Conservation (phyloP, 495 filamentous ascomycete genomes). For the Penicillium maclennaniae region DNA sequence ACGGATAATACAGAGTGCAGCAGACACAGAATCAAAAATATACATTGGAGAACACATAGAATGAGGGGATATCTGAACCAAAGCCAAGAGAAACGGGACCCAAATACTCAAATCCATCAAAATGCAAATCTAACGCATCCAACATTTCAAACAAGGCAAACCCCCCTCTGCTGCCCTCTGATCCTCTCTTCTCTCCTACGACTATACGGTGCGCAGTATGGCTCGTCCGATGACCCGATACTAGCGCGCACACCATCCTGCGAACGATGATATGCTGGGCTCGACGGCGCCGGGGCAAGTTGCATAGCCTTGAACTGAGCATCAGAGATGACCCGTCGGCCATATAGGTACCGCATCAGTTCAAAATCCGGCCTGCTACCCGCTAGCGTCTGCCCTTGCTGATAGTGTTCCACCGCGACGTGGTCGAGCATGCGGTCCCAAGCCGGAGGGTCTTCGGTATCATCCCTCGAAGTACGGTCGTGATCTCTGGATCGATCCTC, state of each 20-base stretch:
- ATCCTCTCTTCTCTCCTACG: conserved; percentile 41
- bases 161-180: conserved; percentile 36
- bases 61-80: not conserved
- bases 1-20: not conserved
- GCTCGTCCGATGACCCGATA: conserved; percentile 44
- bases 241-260: conserved; percentile 41
- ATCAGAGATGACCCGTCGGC: conserved; percentile 39
- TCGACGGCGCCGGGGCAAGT: conserved; percentile 39
- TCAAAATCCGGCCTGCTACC: conserved; percentile 42
- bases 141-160: conserved; percentile 29
- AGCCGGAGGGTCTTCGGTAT: conserved; percentile 14
- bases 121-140: not conserved
- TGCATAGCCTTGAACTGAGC: conserved; percentile 47
- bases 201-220: conserved; percentile 45
- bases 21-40: not conserved
- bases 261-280: conserved; percentile 42
- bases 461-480: not conserved
- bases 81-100: not conserved
- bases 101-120: not conserved
- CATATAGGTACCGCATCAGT: conserved; percentile 45
- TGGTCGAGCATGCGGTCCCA: conserved; percentile 43
- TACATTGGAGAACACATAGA: not conserved
- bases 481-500: not conserved
- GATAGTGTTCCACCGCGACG: conserved; percentile 35
- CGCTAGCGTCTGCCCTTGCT: conserved; percentile 37